phyloP scores from a whole-genome alignment of 1,139 yeast genomes.

The Geotrichum reessii region DNA sequence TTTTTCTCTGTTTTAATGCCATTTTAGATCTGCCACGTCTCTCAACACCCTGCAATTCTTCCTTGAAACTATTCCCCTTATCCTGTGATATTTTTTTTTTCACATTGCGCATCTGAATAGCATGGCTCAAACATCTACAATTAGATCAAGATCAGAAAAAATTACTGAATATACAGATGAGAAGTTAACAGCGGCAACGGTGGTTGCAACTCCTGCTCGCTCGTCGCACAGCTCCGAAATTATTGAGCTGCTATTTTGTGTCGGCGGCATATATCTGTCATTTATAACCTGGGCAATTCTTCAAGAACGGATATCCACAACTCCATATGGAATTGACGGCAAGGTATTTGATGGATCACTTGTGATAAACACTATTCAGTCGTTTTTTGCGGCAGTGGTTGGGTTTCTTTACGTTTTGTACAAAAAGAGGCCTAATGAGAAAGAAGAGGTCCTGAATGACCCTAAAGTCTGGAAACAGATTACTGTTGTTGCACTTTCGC shows the following conservation, averaged over 20 bases:
- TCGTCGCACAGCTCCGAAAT: conserved; percentile 8
- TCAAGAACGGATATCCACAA: conserved; percentile 81
- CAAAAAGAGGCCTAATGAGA: conserved; percentile 33
- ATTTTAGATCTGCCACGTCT: background rate
- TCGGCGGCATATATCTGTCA: conserved; percentile 72
- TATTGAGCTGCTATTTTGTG: conserved; percentile 45
- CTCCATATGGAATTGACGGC: conserved; percentile 60
- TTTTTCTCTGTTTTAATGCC: background rate
- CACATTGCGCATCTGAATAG: background rate
- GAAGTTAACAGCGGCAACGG: background rate
- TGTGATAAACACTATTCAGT: conserved; percentile 68
- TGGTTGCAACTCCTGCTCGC: background rate
- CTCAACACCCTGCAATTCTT: background rate
- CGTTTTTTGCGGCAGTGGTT: conserved; percentile 60
- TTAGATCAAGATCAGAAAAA: background rate
- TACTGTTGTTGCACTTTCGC: conserved; percentile 63
- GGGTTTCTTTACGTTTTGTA: conserved; percentile 56
- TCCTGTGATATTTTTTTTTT: too few species aligned
- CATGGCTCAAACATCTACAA: background rate
- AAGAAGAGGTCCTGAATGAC: conserved; percentile 18
- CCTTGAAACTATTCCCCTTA: background rate
- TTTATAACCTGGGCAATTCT: conserved; percentile 87
- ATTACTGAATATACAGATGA: background rate
- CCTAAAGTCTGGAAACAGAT: conserved; percentile 41
- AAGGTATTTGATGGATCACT: conserved; percentile 68